Base-by-base conservation (phyloP, 1,139 yeast genomes). In the Kodamaea plutei region DNA sequence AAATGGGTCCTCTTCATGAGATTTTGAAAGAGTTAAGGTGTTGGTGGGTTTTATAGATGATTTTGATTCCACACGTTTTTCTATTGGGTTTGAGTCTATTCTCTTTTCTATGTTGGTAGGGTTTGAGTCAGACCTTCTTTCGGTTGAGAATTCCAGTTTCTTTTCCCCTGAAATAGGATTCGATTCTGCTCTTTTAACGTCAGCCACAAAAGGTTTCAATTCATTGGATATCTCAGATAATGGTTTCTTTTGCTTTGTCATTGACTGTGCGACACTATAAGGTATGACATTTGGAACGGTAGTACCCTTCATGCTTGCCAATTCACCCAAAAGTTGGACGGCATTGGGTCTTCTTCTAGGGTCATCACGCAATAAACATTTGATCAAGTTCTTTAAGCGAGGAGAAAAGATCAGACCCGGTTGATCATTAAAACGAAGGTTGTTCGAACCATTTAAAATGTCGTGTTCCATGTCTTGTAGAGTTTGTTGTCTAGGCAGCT, bases 301-400 rank as follows among this genome's bases (percentile, higher is more conserved):
- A 2, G 58, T 47, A 10, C 73, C 72, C 60, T 73, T 69, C 75
- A 83, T 74, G 25, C 69, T 55, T 41, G 84, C 76, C 11, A 88
- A 58, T 52, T 85, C 94, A 37, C 72, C 74, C 38, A 84, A 54
- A 16, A 89, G 76, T 48, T 82, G 89, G 30, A 72, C 74, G 2
- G 80, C 79, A 43, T 76, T 79, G 4, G 94, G 94, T 49, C 94
- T 71, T 38, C 76, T 63, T 34, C 76, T 64, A 2, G 91, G 91
- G 51, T 81, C 79, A 34, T 73, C 82, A 37, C 82, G 68, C 30
- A 84, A 58, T 59, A 85, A 69, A 29, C 79, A 72, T 36, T 72
- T 66, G 27, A 83, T 76, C 28, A 83, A 53, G 42, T 74, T 72
- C 42, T 75, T 79, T 45, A 83, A 51, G 21, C 79, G 58, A 2